Percentiles rank a stretch among this genome's conserved stretches.
phyloP scores from a whole-genome alignment of 2,329 filamentous ascomycete genomes.

The Botryotinia globosa region DNA sequence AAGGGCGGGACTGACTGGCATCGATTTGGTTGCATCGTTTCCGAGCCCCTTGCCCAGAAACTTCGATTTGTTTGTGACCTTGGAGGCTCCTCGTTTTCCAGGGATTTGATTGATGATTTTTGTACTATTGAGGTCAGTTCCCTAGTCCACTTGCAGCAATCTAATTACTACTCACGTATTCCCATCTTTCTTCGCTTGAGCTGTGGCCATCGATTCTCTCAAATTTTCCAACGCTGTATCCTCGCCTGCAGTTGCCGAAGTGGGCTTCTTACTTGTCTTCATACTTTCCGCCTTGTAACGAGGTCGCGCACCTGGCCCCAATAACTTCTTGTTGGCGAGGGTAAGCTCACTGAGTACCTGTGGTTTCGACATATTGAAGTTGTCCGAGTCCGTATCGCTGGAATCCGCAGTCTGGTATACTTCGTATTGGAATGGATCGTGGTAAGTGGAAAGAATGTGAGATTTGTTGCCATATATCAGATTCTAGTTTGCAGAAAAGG shows the following conservation, averaged over 20 bases:
- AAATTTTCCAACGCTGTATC: slow-evolving; percentile 52
- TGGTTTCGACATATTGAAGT: background rate
- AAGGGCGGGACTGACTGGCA: slow-evolving; percentile 55
- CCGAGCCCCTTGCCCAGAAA: slow-evolving; percentile 31
- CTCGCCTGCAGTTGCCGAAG: slow-evolving; percentile 42
- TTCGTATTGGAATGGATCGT: slow-evolving; percentile 52
- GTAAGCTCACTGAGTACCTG: background rate
- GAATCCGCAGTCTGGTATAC: slow-evolving; percentile 53
- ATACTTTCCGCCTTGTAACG: slow-evolving; percentile 7
- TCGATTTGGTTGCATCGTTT: slow-evolving; percentile 38
- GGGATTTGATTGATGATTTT: slow-evolving; percentile 41
- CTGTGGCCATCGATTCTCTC: slow-evolving; percentile 45
- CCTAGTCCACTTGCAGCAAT: slow-evolving; percentile 18
- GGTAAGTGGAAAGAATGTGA: slow-evolving; percentile 36
- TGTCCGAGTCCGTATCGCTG: slow-evolving; percentile 23
- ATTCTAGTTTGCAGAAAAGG: slow-evolving; percentile 15
- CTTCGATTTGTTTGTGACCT: slow-evolving; percentile 32
- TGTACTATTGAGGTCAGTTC: slow-evolving; percentile 41
- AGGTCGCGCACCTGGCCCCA: background rate
- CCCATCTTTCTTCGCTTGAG: slow-evolving; percentile 46
- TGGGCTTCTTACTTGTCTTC: slow-evolving; percentile 12
- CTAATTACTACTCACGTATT: slow-evolving; percentile 44
- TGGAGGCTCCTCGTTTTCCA: slow-evolving; percentile 28
- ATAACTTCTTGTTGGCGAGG: slow-evolving; percentile 16
- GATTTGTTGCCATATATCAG: slow-evolving; percentile 20